Conservation (phyloP, 2,329 filamentous ascomycete species). For the Trichoderma citrinoviride region DNA sequence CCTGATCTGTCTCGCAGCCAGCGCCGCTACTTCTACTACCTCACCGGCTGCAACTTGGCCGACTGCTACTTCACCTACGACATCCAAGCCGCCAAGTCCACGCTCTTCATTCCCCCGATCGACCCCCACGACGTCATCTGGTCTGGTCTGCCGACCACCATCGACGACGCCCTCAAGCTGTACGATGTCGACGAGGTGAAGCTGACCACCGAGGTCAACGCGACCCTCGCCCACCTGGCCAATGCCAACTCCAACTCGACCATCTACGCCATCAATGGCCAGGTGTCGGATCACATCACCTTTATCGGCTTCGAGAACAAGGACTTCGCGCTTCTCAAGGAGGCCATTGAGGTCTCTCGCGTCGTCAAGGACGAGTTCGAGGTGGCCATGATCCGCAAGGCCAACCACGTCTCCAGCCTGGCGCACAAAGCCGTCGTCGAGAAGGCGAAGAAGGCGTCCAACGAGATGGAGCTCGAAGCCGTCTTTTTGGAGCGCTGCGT, state of each 20-base stretch:
- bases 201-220: conserved; percentile 70
- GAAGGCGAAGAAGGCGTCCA: conserved; percentile 61
- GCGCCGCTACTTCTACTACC: conserved; percentile 90
- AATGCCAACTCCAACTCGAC: conserved; percentile 40
- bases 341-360: conserved; percentile 65
- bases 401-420: conserved; percentile 66
- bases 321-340: conserved; percentile 55
- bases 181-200: conserved; percentile 82
- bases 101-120: conserved; percentile 86
- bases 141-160: conserved; percentile 80
- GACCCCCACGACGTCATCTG: conserved; percentile 90
- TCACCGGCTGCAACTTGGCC: conserved; percentile 77
- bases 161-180: conserved; percentile 68
- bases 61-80: conserved; percentile 83
- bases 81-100: conserved; percentile 67
- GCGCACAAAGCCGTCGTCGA: conserved; percentile 64
- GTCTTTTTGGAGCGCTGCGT: conserved; percentile 76
- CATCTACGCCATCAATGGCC: conserved; percentile 74
- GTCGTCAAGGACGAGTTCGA: conserved; percentile 75
- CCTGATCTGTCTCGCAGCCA: conserved; percentile 53
- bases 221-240: conserved; percentile 59
- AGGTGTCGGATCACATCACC: conserved; percentile 68
- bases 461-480: conserved; percentile 81
- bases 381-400: conserved; percentile 68
- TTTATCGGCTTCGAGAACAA: conserved; percentile 68